Base-by-base conservation (phyloP, 192 early-diverging fungal species). In the Umbelopsis sp. region DNA sequence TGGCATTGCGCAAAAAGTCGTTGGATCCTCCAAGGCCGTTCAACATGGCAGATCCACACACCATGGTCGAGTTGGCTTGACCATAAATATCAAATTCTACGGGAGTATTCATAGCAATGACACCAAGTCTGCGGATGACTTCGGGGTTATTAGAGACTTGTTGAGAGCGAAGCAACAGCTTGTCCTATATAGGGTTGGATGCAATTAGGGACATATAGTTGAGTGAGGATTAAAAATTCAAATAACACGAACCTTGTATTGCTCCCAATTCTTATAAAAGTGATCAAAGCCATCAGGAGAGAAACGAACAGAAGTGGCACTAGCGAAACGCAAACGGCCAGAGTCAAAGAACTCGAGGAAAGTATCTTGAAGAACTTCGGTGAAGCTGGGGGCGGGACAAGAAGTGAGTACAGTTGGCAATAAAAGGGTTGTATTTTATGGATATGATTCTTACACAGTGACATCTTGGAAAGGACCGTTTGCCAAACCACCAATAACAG, bases 11-110 rank as follows among this genome's bases (percentile, higher is more conserved):
- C 32, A 82, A 69, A 51, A 77, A 82, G 54, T 82, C 80, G 45
- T 41, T 68, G 12, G 77, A 79, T 22, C 80, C 80, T 50, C 80
- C 80, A 36, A 82, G 66, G 36, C 80, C 80, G 45, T 82, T 82
- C 67, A 82, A 65, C 80, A 82, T 82, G 29, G 66, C 78, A 65
- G 77, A 79, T 24, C 80, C 80, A 36, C 68, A 70, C 5, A 82
- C 77, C 44, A 75, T 53, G 12, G 80, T 82, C 0, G 80, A 82
- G 51, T 82, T 82, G 32, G 74, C 77, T 41, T 82, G 80, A 26
- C 71, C 80, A 50, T 82, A 82, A 43, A 82, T 82, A 71, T 82
- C 80, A 53, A 82, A 76, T 73, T 82, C 80, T 45, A 82, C 74
- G 45, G 80, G 80, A 17, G 80, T 82, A 44, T 82, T 82, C 80